These are phyloP conservation scores for Gynostemma pentaphyllum DNA, from an alignment of 306 rosid genomes.

Conservation along the genomic window DNA sequence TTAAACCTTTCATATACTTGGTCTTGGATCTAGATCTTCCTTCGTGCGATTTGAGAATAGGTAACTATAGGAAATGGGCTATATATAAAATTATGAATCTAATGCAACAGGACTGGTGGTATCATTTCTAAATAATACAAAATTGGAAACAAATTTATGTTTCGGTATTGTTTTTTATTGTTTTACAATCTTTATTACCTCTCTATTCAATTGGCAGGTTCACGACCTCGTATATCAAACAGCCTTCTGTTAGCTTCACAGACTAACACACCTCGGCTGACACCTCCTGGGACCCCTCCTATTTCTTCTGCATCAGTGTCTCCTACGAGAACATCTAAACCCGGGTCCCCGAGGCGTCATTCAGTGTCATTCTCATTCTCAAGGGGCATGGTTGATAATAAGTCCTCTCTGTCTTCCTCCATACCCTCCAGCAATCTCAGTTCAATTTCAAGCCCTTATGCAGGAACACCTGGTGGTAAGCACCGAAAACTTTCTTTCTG, in stretches of 20 bases:
- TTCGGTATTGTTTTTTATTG: background rate
- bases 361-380: slow-evolving; percentile 57
- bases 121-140: background rate
- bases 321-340: slow-evolving; percentile 65
- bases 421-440: slow-evolving; percentile 23
- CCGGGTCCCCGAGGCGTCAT: slow-evolving; percentile 75
- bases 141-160: background rate
- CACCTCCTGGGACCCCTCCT: slow-evolving; percentile 79
- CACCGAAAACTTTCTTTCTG: slow-evolving; percentile 2
- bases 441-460: slow-evolving; percentile 36
- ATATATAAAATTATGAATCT: background rate
- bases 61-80: background rate
- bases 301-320: slow-evolving; percentile 54
- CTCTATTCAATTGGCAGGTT: slow-evolving; percentile 14
- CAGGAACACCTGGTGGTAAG: slow-evolving; percentile 52
- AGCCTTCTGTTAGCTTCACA: slow-evolving; percentile 62
- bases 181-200: background rate
- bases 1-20: background rate
- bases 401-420: slow-evolving; percentile 38
- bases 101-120: background rate
- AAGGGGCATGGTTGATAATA: slow-evolving; percentile 56
- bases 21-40: background rate
- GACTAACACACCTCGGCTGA: slow-evolving; percentile 56
- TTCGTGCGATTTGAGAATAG: background rate
- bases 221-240: slow-evolving; percentile 41